These are phyloP conservation scores for Talaromyces sp. DNA, from an alignment of 2,329 filamentous ascomycete species.

Conservation along the genomic window DNA sequence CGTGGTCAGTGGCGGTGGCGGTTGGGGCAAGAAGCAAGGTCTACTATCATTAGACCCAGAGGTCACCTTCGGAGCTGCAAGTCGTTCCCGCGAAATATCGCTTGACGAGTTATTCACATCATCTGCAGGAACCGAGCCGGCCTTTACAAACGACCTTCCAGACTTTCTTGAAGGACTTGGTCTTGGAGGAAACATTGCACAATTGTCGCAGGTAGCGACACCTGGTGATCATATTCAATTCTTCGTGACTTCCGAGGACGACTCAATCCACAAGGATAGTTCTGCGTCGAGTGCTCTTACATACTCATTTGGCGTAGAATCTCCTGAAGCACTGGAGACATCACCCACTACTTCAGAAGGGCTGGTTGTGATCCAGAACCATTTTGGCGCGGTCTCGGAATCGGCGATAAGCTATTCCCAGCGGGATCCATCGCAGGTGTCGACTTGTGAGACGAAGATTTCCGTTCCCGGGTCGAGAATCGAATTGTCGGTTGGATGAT, in stretches of 20 bases:
- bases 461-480: conserved; percentile 35
- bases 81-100: background rate
- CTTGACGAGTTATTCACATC: conserved; percentile 3
- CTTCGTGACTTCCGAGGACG: conserved; percentile 33
- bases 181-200: conserved; percentile 33
- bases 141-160: conserved; percentile 9
- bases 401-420: conserved; percentile 34
- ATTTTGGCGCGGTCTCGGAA: conserved; percentile 41
- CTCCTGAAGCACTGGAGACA: conserved; percentile 25
- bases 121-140: background rate
- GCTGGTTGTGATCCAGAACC: conserved; percentile 28
- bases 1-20: conserved; percentile 44
- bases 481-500: conserved; percentile 17
- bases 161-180: conserved; percentile 21
- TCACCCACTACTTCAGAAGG: conserved; percentile 16
- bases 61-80: conserved; percentile 28
- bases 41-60: conserved; percentile 44
- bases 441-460: conserved; percentile 28
- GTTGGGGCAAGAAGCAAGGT: conserved; percentile 47
- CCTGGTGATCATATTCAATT: conserved; percentile 42
- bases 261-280: background rate
- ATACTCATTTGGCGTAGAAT: conserved; percentile 34
- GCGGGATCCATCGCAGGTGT: background rate
- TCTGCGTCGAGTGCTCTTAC: conserved; percentile 18
- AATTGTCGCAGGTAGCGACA: conserved; percentile 38